Base-by-base conservation (phyloP, 768 basidiomycete species). In the Pleurotus platypus region DNA sequence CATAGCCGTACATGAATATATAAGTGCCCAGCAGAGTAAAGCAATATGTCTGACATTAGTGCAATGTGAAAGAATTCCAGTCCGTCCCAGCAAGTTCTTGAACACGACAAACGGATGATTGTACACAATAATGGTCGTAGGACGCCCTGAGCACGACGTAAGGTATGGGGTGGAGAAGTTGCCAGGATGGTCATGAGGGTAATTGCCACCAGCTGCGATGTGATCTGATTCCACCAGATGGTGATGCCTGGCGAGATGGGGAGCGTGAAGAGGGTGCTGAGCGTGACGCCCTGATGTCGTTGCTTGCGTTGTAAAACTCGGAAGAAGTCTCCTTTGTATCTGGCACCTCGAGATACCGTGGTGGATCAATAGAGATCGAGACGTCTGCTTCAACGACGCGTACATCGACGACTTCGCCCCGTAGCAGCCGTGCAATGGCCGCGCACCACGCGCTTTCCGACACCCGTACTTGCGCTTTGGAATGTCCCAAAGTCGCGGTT, bases 1-100 rank as follows among this genome's bases (percentile, higher is more conserved):
- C 87, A 92, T 63, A 85, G 82, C 66, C 80, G 89, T 61, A 82
- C 82, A n/a, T 86, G 69, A 78, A 56, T 26, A 26, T 26, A 26
- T 20, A 20, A 20, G 5, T 26, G 24, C 1, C 1, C 5, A 26
- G 24, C 24, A 26, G 24, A 26, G 24, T 26, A 26, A 26, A 26
- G 24, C 24, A 26, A 26, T 5, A 26, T 26, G 24, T 26, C 24
- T 26, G 24, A 26, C 40, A 42, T 26, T 26, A 5, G 24, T 26
- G 5, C 24, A 26, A 26, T 26, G 24, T 26, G 24, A 26, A 26
- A 26, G 24, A 24, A 26, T 26, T 26, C 24, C 24, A 26, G 4
- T 24, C 5, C 24, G 24, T 26, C 24, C 24, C 24, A 26, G 24
- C 24, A 26, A 5, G 24, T 26, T 45, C n/a, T 40, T 35, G 16